Evolutionary conservation across 495 filamentous ascomycete species (phyloP).

Genomic region (Penicillium daleae): DNA sequence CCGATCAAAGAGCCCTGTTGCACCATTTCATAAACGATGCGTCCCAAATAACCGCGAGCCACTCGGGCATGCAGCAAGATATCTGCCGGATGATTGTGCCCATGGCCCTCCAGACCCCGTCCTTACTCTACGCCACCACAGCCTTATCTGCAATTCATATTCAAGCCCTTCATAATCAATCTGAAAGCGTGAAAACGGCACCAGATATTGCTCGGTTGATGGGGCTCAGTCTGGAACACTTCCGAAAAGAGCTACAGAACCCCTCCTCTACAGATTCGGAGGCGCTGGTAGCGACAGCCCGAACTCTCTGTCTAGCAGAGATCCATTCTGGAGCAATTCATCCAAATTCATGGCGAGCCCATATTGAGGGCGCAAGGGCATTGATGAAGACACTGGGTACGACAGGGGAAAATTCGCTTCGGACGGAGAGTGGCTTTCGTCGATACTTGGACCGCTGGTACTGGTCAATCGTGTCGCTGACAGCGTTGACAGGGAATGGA

Average conservation of each 20-base stretch:
- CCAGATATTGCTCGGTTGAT: conserved; percentile 51
- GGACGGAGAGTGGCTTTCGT: conserved; percentile 43
- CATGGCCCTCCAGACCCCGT: conserved; percentile 52
- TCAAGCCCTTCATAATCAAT: conserved; percentile 48
- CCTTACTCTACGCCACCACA: conserved; percentile 50
- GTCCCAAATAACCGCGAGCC: conserved; percentile 50
- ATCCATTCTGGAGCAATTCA: conserved; percentile 53
- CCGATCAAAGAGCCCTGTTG: conserved; percentile 44
- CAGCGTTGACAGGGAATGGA: conserved; percentile 51
- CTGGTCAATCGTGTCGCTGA: conserved; percentile 50
- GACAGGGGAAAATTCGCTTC: conserved; percentile 32
- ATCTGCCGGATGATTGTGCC: conserved; percentile 53
- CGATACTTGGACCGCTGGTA: conserved; percentile 53
- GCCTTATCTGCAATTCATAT: conserved; percentile 53
- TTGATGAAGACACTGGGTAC: conserved; percentile 42
- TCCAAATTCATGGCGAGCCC: conserved; percentile 52
- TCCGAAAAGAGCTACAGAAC: conserved; percentile 47
- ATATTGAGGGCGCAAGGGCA: conserved; percentile 49
- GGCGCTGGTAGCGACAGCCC: conserved; percentile 50
- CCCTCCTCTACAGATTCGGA: conserved; percentile 42
- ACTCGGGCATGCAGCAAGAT: conserved; percentile 50
- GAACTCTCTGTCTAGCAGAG: conserved; percentile 53
- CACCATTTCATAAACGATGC: conserved; percentile 54
- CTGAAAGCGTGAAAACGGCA: conserved; percentile 47
- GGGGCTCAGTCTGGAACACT: conserved; percentile 51